These are phyloP conservation scores for Bipolaris gigantea DNA, from an alignment of 2,329 filamentous ascomycete species.

Conservation along the genomic window DNA sequence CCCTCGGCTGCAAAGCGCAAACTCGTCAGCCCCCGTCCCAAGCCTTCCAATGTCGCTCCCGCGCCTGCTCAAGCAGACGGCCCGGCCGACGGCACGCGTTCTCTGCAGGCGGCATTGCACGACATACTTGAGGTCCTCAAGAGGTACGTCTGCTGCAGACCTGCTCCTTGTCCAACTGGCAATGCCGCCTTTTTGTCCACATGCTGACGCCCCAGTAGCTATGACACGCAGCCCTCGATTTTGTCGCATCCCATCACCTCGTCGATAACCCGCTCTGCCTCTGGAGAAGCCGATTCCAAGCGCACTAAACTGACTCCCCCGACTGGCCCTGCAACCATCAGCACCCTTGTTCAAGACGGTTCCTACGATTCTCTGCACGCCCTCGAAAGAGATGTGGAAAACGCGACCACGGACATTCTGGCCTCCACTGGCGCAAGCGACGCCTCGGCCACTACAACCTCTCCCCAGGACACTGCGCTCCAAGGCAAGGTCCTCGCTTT, in stretches of 20 bases:
- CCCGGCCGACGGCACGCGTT: slow-evolving; percentile 25
- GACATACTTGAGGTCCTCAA: slow-evolving; percentile 49
- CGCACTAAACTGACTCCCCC: slow-evolving; percentile 48
- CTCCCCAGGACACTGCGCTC: slow-evolving; percentile 42
- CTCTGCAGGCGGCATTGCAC: slow-evolving; percentile 38
- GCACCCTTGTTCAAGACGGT: slow-evolving; percentile 42
- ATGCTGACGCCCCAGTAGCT: slow-evolving; percentile 32
- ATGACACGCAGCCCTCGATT: slow-evolving; percentile 52
- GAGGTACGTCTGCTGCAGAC: slow-evolving; percentile 32
- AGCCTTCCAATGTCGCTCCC: slow-evolving; percentile 36
- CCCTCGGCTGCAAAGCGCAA: slow-evolving; percentile 50
- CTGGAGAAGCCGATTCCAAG: slow-evolving; percentile 50
- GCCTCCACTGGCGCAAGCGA: slow-evolving; percentile 35
- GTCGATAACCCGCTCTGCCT: slow-evolving; percentile 32
- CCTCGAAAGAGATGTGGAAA: slow-evolving; percentile 49
- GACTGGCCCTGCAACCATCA: slow-evolving; percentile 40
- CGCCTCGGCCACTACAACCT: slow-evolving; percentile 26
- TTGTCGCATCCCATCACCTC: slow-evolving; percentile 44
- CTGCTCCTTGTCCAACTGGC: background rate
- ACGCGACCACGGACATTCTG: slow-evolving; percentile 45
- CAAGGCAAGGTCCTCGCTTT: slow-evolving; percentile 40
- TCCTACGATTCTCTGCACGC: slow-evolving; percentile 48
- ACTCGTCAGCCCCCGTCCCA: slow-evolving; percentile 43
- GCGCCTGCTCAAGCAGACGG: slow-evolving; percentile 20
- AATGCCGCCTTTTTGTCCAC: background rate